Base-by-base conservation (phyloP, 192 early-diverging fungal genomes). In the Umbelopsis sp. region DNA sequence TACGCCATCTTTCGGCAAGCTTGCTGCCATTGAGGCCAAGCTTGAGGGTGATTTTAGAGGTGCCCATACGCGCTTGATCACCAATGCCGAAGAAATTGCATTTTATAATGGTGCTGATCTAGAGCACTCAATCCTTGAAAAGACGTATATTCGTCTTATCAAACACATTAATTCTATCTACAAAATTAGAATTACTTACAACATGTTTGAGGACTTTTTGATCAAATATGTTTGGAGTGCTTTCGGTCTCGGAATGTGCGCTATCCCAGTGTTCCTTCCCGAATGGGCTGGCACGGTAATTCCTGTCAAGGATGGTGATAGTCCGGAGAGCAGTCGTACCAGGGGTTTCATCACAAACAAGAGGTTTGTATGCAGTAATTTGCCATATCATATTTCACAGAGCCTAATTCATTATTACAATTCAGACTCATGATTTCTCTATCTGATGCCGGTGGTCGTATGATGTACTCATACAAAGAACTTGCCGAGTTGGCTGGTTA, bases 141-240 rank as follows among this genome's bases (percentile, higher is more conserved):
- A 84, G 58, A 84, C 87, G 22, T 99, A 95, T 78, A 76, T 79
- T 67, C 76, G 83, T 6, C 82, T 99, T 27, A 88, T 95, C 46
- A 84, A 86, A 20, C 97, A 99, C 73, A 88, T 98, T 80, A 93
- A 94, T 78, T 87, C 85, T 35, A 89, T 96, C 47, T 93, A 90
- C 79, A 91, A 89, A 50, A 88, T 92, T 58, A 88, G 95, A 50
- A 94, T 99, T 49, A 90, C 91, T 48, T 93, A 98, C 84, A 89
- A 92, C 53, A 97, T 99, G 95, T 86, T 97, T 75, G 87, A 85
- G 77, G 97, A 98, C 74, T 96, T 97, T 82, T 83, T 98, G 23
- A 94, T 98, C 82, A 98, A 98, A 79, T 98, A 98, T 82, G 89
- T 84, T 8, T 98, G 97, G 97, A 91, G 91, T 44, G 95, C 97